Evolutionary conservation across 495 filamentous ascomycete genomes (phyloP), one percentile per base, ranked within the genome.

Genomic region (Aspergillus baeticus): DNA sequence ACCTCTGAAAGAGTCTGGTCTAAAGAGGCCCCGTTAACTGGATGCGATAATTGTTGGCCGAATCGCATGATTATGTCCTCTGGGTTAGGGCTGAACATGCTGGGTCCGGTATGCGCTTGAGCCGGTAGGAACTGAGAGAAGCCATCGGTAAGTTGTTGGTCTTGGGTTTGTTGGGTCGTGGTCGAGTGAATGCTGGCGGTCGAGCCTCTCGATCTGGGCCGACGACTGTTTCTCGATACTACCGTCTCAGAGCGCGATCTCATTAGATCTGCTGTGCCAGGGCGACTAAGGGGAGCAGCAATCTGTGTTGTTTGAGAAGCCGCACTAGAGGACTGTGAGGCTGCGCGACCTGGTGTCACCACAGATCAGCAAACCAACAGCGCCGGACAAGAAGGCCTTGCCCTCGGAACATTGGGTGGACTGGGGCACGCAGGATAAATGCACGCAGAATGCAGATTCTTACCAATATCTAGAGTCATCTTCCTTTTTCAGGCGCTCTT

Each of bases 101-200:
- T 77, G 55, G 78, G 74, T 52, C 70, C 79, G 10, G 72, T 49
- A 35, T 76, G 69, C 70, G 82, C 80, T 63, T 85, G 82, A 5
- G 79, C 67, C n/a, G 75, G 63, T 59, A 83, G 77, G 56, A 81
- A 77, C 34, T 76, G 77, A 15, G 78, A 64, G 34, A 77, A 77
- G 21, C 63, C 66, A 53, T 79, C 78, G 56, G 76, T 64, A 33
- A 79, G 66, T 59, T 84, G 80, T 52, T 85, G 83, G 36, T 89
- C 85, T 23, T 87, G 75, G 37, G 80, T 81, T 42, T 87, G 80
- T 59, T 88, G 88, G 31, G 86, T 87, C 6, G 81, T 77, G 64
- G 77, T 80, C 59, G 86, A 91, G 58, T 86, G 87, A 13, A 86
- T 82, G 49, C 90, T 93, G n/a, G 89, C 84, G 5, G 91, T 94